phyloP scores from a whole-genome alignment of 495 filamentous ascomycete species.

The Tuber borchii region DNA sequence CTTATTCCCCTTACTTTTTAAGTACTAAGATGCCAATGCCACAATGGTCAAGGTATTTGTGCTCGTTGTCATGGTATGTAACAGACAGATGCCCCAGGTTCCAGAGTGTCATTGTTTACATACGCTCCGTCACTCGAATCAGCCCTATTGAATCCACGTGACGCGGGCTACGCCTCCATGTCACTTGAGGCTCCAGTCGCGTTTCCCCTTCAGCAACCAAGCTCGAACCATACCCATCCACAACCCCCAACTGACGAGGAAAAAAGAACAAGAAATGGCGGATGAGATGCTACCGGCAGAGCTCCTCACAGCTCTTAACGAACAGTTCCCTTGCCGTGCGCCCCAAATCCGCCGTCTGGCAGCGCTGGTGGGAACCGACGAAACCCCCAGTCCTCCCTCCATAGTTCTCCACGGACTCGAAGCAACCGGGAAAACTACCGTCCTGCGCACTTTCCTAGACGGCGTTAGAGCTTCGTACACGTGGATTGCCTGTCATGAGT shows the following conservation, averaged over 20 bases:
- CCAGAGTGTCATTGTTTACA: neutral
- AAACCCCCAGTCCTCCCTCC: constrained; percentile 41
- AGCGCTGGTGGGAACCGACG: constrained; percentile 39
- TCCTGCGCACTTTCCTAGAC: constrained; percentile 59
- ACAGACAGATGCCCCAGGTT: neutral
- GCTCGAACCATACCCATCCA: neutral
- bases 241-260: neutral
- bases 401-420: constrained; percentile 79
- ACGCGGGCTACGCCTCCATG: neutral
- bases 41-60: neutral
- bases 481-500: constrained; percentile 73
- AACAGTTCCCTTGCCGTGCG: constrained; percentile 30
- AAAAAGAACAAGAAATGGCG: neutral
- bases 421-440: constrained; percentile 80
- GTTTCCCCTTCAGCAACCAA: neutral
- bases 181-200: neutral
- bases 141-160: neutral
- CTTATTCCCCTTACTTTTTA: too few species aligned
- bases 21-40: neutral
- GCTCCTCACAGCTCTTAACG: constrained; percentile 28
- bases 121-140: neutral
- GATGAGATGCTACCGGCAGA: constrained; percentile 32
- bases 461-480: constrained; percentile 54
- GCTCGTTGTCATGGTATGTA: neutral
- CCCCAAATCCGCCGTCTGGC: constrained; percentile 31